Evolutionary conservation across 805 yeast genomes (phyloP).

Genomic region (Candida peoriensis): DNA sequence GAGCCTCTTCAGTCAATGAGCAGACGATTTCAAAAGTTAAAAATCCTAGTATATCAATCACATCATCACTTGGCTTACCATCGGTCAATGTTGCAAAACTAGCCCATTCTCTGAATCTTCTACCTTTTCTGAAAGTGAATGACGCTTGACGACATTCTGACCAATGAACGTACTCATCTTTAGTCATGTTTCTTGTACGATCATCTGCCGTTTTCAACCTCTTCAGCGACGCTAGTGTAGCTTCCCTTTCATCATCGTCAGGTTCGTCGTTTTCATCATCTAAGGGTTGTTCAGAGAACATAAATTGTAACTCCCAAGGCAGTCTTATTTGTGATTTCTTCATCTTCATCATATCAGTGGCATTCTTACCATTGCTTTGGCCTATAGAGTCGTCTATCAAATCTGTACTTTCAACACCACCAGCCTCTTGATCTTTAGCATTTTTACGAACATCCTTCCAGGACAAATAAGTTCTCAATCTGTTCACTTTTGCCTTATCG

Average conservation of each 20-base stretch:
- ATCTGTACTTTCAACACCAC: constrained; percentile 51
- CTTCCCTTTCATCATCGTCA: constrained; percentile 89
- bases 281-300: constrained; percentile 87
- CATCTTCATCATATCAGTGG: constrained; percentile 43
- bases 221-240: constrained; percentile 81
- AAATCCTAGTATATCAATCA: constrained; percentile 91
- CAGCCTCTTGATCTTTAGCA: constrained; percentile 62
- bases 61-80: constrained; percentile 91
- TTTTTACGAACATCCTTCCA: constrained; percentile 96
- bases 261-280: constrained; percentile 62
- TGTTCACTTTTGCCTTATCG: constrained; percentile 88
- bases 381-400: constrained; percentile 39
- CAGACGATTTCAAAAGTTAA: constrained; percentile 96
- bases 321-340: constrained; percentile 76
- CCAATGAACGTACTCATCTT: constrained; percentile 98
- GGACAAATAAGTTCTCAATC: constrained; percentile 83
- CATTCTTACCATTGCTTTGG: constrained; percentile 32
- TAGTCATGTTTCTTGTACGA: constrained; percentile 88
- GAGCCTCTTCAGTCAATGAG: constrained; percentile 86
- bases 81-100: constrained; percentile 81
- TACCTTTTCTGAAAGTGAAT: constrained; percentile 91
- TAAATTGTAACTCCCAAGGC: constrained; percentile 94
- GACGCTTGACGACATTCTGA: constrained; percentile 97
- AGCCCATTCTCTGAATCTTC: constrained; percentile 95
- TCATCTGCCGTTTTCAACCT: constrained; percentile 91